Conservation (phyloP, 345 rosid species). For the Murraya koenigii region DNA sequence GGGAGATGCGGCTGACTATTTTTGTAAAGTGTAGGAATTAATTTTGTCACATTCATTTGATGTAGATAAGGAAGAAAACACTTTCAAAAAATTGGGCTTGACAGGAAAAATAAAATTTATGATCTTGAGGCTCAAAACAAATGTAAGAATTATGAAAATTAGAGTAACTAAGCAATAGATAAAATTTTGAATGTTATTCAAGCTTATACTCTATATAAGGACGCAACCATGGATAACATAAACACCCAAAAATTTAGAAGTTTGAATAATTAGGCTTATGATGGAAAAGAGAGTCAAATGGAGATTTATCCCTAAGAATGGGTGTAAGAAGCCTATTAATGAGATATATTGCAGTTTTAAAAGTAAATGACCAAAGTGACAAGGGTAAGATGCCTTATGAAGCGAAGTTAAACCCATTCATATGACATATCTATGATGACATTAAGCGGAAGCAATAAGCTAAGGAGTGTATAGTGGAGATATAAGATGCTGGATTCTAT, state of each 20-base stretch:
- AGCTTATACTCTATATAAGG: neutral
- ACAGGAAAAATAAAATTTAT: neutral
- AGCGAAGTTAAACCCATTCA: no score
- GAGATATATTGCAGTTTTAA: neutral
- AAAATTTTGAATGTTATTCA: neutral
- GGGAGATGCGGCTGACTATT: no score
- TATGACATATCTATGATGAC: no score
- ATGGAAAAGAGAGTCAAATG: neutral
- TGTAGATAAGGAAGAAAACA: neutral
- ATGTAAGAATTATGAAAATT: neutral
- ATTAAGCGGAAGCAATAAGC: no score
- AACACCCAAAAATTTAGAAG: neutral
- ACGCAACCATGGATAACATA: neutral
- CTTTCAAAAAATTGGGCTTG: neutral
- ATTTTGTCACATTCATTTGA: no score
- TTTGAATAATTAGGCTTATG: neutral
- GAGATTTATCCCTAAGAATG: neutral
- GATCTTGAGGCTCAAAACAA: neutral
- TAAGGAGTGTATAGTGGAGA: no score
- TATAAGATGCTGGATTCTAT: no score
- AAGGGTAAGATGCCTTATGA: no score
- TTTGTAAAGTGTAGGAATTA: no score
- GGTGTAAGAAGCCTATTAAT: neutral
- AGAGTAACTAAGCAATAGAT: neutral
- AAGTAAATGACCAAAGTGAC: no score